A percentile compares a stretch with the other conserved stretches of the same genome.
phyloP scores from a whole-genome alignment of 2,329 filamentous ascomycete genomes.

The Hortaea sp. region DNA sequence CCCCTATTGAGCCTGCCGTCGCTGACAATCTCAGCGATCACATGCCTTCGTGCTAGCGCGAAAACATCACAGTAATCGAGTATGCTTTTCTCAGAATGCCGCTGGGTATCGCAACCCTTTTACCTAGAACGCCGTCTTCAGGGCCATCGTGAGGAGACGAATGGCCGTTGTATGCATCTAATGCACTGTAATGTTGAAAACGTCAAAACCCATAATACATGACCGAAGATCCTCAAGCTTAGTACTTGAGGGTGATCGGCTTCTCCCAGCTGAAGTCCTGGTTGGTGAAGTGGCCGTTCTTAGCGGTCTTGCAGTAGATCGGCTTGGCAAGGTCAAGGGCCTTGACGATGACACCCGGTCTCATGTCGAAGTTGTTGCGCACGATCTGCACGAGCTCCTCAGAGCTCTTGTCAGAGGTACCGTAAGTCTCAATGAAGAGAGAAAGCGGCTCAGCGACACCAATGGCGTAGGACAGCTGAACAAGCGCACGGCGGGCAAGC shows the following conservation, averaged over 20 bases:
- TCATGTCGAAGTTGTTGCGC: conserved; percentile 90
- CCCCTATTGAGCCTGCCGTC: conserved; percentile 1
- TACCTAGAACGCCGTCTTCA: not conserved
- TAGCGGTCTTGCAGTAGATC: conserved; percentile 97
- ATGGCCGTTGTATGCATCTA: not conserved
- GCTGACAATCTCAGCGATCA: conserved; percentile 4
- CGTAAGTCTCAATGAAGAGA: conserved; percentile 96
- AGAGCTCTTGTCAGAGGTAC: conserved; percentile 79
- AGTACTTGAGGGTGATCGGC: conserved; percentile 89
- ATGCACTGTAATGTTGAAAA: not conserved
- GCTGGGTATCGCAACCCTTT: not conserved
- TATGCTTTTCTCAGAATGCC: not conserved
- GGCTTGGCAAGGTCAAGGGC: conserved; percentile 91
- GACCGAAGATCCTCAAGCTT: conserved; percentile 32
- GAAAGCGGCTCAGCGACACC: conserved; percentile 97
- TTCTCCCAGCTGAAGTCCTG: conserved; percentile 97
- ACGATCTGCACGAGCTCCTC: conserved; percentile 95
- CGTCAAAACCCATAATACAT: not conserved
- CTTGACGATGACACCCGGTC: conserved; percentile 96
- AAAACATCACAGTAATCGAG: not conserved
- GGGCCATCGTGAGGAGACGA: not conserved
- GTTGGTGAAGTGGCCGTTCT: conserved; percentile 99
- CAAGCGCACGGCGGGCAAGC: conserved; percentile 82
- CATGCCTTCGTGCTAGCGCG: not conserved
- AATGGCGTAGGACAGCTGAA: conserved; percentile 98